These are phyloP conservation scores for Ceratobasidium sp. DNA, from an alignment of 1,284 basidiomycete species.

Conservation along the genomic window DNA sequence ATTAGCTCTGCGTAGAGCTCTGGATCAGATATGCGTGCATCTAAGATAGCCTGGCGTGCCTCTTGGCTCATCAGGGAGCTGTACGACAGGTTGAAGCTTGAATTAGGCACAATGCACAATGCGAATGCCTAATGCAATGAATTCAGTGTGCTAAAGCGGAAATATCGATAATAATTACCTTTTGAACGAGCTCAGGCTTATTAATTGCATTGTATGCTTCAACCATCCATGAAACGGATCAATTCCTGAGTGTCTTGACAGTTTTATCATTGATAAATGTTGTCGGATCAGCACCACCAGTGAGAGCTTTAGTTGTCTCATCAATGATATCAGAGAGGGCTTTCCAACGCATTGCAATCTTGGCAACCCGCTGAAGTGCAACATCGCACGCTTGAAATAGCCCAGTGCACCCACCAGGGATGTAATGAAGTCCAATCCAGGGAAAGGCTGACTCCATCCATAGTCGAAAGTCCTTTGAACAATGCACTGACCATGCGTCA, in stretches of 20 bases:
- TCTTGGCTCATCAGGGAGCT: constrained; percentile 40
- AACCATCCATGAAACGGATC: constrained; percentile 1
- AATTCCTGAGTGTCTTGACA: constrained; percentile 14
- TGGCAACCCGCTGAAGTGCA: constrained; percentile 52
- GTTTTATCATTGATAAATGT: constrained; percentile 36
- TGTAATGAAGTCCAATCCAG: constrained; percentile 47
- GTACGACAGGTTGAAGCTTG: constrained; percentile 44
- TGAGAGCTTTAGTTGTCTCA: constrained; percentile 46
- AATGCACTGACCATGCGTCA: constrained; percentile 57
- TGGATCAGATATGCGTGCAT: not conserved
- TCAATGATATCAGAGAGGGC: constrained; percentile 52
- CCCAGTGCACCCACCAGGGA: constrained; percentile 49
- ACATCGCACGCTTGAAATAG: constrained; percentile 53
- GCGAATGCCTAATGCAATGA: constrained; percentile 41
- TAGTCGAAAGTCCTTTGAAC: constrained; percentile 51
- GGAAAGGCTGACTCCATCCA: constrained; percentile 50
- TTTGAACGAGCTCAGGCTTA: constrained; percentile 22
- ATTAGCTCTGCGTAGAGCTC: not conserved
- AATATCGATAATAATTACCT: constrained; percentile 14
- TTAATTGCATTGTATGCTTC: constrained; percentile 31
- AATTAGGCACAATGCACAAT: constrained; percentile 18
- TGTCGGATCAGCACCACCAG: constrained; percentile 30
- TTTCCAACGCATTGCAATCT: constrained; percentile 49
- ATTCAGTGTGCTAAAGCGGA: not conserved
- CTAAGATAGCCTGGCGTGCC: constrained; percentile 3